These are phyloP conservation scores for Pseudogymnoascus sp. DNA, from an alignment of 2,329 filamentous ascomycete species.

Conservation along the genomic window DNA sequence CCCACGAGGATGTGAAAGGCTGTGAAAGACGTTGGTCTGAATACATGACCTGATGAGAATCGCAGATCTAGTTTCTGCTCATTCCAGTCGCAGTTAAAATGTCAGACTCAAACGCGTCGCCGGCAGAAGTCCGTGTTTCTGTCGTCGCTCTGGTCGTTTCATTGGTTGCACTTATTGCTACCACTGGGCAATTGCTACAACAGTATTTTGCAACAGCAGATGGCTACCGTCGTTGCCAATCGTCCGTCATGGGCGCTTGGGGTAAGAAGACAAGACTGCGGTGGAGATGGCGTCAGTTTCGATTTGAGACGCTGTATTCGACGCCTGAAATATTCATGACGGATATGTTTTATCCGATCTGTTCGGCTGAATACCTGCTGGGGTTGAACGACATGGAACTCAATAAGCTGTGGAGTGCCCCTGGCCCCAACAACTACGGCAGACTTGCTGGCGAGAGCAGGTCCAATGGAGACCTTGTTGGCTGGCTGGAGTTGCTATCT, in stretches of 20 bases:
- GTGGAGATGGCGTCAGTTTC: slow-evolving; percentile 28
- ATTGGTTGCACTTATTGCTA: slow-evolving; percentile 28
- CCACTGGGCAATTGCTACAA: slow-evolving; percentile 29
- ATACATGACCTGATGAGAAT: not conserved
- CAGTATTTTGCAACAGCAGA: slow-evolving; percentile 34
- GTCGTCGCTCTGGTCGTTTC: slow-evolving; percentile 30
- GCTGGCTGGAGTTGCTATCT: not conserved
- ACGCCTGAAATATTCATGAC: slow-evolving; percentile 29
- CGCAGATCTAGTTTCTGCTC: not conserved
- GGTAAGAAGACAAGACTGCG: slow-evolving; percentile 25
- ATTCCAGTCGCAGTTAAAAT: not conserved
- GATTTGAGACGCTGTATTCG: slow-evolving; percentile 33
- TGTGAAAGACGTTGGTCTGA: not conserved
- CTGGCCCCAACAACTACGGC: not conserved
- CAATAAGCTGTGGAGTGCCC: not conserved
- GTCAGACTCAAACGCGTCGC: not conserved
- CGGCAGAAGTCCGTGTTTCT: slow-evolving; percentile 10
- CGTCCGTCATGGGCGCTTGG: slow-evolving; percentile 31
- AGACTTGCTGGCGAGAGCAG: not conserved
- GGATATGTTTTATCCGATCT: slow-evolving; percentile 11
- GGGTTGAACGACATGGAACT: not conserved
- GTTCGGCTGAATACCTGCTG: slow-evolving; percentile 14
- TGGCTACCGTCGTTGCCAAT: slow-evolving; percentile 31
- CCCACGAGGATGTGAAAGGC: not conserved
- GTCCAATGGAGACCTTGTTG: not conserved